These are phyloP conservation scores for Diaporthe sp. DNA, from an alignment of 2,329 filamentous ascomycete species.

Conservation along the genomic window DNA sequence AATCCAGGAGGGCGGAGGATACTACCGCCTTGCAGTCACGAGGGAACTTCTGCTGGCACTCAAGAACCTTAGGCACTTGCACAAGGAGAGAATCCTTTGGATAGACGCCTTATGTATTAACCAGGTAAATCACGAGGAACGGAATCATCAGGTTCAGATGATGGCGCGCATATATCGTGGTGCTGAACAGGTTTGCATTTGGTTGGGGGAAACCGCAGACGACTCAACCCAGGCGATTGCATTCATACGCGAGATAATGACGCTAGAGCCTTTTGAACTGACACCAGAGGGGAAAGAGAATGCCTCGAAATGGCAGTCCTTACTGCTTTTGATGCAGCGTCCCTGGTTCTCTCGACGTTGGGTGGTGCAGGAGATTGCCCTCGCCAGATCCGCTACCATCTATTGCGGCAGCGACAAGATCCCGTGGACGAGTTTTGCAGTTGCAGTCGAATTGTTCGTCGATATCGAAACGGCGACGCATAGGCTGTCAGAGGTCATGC, in stretches of 20 bases:
- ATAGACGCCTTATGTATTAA: constrained; percentile 45
- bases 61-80: constrained; percentile 35
- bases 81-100: constrained; percentile 46
- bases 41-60: constrained; percentile 30
- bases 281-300: constrained; percentile 43
- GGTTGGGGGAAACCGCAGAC: constrained; percentile 48
- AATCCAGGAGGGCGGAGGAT: neutral
- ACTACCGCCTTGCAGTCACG: neutral
- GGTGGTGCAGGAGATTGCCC: constrained; percentile 58
- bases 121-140: constrained; percentile 44
- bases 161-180: constrained; percentile 51
- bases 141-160: constrained; percentile 50
- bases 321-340: constrained; percentile 52
- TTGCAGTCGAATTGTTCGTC: constrained; percentile 53
- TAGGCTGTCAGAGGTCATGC: constrained; percentile 52
- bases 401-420: constrained; percentile 53
- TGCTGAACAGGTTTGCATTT: constrained; percentile 48
- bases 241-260: constrained; percentile 49
- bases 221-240: constrained; percentile 46
- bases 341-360: constrained; percentile 56
- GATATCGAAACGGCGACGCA: constrained; percentile 53
- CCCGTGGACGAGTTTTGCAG: constrained; percentile 52
- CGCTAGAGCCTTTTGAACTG: constrained; percentile 49
- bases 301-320: constrained; percentile 46
- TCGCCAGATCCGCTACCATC: constrained; percentile 49